Evolutionary conservation across 2,329 filamentous ascomycete species (phyloP).

Genomic region (Tolypocladium endophyticum): DNA sequence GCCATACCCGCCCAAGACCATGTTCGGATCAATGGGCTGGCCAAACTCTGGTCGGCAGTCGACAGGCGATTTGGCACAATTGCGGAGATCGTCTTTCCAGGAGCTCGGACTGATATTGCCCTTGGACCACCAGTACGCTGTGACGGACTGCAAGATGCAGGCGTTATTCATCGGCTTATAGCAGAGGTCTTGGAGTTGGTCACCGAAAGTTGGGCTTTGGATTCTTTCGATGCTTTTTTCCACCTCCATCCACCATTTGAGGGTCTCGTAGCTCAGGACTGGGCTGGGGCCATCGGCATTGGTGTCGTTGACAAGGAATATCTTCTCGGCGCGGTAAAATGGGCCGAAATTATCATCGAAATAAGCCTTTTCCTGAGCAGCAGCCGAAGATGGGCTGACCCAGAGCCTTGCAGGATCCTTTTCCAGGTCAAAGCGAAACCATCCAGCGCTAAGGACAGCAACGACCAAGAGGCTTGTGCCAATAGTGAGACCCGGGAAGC

Average conservation of each 20-base stretch:
- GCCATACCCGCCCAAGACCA: slow-evolving; percentile 75
- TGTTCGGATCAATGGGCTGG: slow-evolving; percentile 75
- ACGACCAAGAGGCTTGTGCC: slow-evolving; percentile 64
- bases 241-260: slow-evolving; percentile 89
- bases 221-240: slow-evolving; percentile 67
- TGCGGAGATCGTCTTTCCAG: slow-evolving; percentile 63
- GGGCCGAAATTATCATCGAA: slow-evolving; percentile 91
- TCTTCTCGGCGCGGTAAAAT: slow-evolving; percentile 90
- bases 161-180: slow-evolving; percentile 85
- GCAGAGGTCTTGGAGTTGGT: slow-evolving; percentile 74
- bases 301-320: slow-evolving; percentile 87
- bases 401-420: slow-evolving; percentile 83
- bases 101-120: slow-evolving; percentile 26
- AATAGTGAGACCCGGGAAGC: slow-evolving; percentile 80
- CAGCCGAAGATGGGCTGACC: slow-evolving; percentile 89
- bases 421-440: slow-evolving; percentile 83
- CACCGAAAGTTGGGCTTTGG: slow-evolving; percentile 56
- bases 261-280: slow-evolving; percentile 78
- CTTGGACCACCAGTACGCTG: slow-evolving; percentile 71
- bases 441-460: slow-evolving; percentile 71
- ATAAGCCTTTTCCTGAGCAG: slow-evolving; percentile 85
- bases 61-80: slow-evolving; percentile 71
- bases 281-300: slow-evolving; percentile 52
- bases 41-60: slow-evolving; percentile 80
- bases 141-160: slow-evolving; percentile 89